Evolutionary conservation across 2,329 filamentous ascomycete species (phyloP), one percentile per base, ranked within the genome.

Genomic region (Neurospora sp.): DNA sequence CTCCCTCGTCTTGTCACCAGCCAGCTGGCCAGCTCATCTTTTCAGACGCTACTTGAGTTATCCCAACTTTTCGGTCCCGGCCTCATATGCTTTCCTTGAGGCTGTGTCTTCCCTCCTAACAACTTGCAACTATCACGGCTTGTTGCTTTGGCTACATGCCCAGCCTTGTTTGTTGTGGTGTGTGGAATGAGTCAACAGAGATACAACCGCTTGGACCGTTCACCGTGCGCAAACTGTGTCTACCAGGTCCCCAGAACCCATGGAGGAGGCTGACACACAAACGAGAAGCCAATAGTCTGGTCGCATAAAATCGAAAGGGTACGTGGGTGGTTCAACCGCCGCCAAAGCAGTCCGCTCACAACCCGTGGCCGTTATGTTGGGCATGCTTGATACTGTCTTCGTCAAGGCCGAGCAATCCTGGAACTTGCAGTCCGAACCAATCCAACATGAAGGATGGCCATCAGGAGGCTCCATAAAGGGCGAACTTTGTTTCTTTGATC

Each of bases 1-100:
- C 70, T 70, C 69, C 40, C 66, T 66, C 66, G 66, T 69, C 68
- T 52, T 52, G 69, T 68, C 68, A 68, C 71, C 38, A 68, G 67
- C 70, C 68, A 67, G 70, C 66, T 66, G 28, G 52, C 15, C 28
- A 62, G 28, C 28, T 36, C 28, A 62, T 62, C 23, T 58, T 62
- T 9, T 62, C 52, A 62, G 6, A 52, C 13, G 28, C 52, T 62
- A 28, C 52, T 36, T 36, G 52, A 58, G 23, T 15, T 28, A 52
- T 52, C 23, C 52, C 28, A 36, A 62, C 13, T 6, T 52, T 36
- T 36, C 3, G 52, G 15, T 62, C 52, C 23, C 15, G 15, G 52
- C 52, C 23, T 62, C 52, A 36, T 33, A 62, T 62, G 15, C 28
- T n/a, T 62, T 15, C 28, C 15, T 33, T 5, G 52, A 17, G 52